These are phyloP conservation scores for Noccaea caerulescens DNA, from an alignment of 345 rosid species.

Conservation along the genomic window DNA sequence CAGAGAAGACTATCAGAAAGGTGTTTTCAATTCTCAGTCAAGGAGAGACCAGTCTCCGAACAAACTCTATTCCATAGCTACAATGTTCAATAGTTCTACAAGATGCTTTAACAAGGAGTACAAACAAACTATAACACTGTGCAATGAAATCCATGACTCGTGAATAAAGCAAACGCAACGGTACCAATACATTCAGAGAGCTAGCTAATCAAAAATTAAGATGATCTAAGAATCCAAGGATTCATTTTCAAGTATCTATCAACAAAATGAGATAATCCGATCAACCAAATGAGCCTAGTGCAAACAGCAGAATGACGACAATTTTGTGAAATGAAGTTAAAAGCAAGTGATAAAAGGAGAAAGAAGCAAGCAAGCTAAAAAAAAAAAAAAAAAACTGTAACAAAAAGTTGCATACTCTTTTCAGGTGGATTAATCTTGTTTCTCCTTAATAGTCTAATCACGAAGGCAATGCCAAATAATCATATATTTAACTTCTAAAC, in stretches of 20 bases:
- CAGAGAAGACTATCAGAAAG: too few relatives aligned
- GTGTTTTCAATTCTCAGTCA: too few relatives aligned
- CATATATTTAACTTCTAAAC: too few relatives aligned
- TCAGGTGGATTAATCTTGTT: conserved; percentile 9
- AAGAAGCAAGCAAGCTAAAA: conserved; percentile 11
- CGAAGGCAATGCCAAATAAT: too few relatives aligned
- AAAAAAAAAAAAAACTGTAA: neutral
- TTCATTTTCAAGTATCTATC: conserved; percentile 12
- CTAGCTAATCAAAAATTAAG: neutral
- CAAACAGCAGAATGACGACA: conserved; percentile 2
- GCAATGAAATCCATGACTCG: conserved; percentile 6
- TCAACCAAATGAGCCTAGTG: conserved; percentile 16
- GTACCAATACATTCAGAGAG: neutral
- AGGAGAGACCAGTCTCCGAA: too few relatives aligned
- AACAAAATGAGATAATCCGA: neutral
- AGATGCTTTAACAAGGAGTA: too few relatives aligned
- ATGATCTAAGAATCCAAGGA: conserved; percentile 25
- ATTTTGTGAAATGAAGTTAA: conserved; percentile 10
- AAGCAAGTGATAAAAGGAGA: conserved; percentile 9
- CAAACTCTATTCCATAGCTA: too few relatives aligned
- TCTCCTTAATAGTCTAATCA: too few relatives aligned
- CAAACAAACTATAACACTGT: neutral
- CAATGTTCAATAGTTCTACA: too few relatives aligned
- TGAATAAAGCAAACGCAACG: conserved; percentile 11
- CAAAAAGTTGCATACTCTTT: conserved; percentile 18